A percentile compares a stretch with the other conserved stretches of the same genome.
phyloP scores from a whole-genome alignment of 805 yeast species.

The Candida easanensis region DNA sequence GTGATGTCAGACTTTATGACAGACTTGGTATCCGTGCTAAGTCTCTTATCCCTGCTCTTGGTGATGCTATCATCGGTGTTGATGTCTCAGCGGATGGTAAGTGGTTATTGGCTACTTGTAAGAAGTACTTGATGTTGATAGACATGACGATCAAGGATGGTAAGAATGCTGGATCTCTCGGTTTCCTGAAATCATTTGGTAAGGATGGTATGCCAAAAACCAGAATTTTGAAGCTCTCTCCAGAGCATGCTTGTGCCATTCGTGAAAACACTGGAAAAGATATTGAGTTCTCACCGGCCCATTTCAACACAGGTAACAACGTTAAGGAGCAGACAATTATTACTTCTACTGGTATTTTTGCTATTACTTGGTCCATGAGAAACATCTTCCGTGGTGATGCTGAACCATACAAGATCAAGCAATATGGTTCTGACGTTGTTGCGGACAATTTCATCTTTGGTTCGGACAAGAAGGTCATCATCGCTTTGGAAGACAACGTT shows the following conservation, averaged over 20 bases:
- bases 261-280: constrained; percentile 44
- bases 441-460: constrained; percentile 81
- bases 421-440: constrained; percentile 58
- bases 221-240: constrained; percentile 59
- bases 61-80: constrained; percentile 66
- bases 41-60: constrained; percentile 77
- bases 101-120: constrained; percentile 80
- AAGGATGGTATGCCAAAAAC: constrained; percentile 68
- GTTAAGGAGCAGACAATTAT: constrained; percentile 68
- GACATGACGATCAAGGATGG: constrained; percentile 66
- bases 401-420: constrained; percentile 60
- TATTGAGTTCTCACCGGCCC: constrained; percentile 65
- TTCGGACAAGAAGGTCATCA: constrained; percentile 63
- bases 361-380: constrained; percentile 74
- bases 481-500: constrained; percentile 76
- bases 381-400: constrained; percentile 52
- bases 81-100: constrained; percentile 78
- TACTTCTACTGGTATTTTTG: constrained; percentile 78
- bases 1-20: constrained; percentile 75
- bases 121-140: constrained; percentile 63
- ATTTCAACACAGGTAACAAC: constrained; percentile 69
- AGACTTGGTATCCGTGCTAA: constrained; percentile 73
- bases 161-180: constrained; percentile 54
- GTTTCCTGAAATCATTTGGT: constrained; percentile 64
- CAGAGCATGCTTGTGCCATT: constrained; percentile 70